Base-by-base conservation (phyloP, 495 filamentous ascomycete species). In the Penicillium verhagenii region DNA sequence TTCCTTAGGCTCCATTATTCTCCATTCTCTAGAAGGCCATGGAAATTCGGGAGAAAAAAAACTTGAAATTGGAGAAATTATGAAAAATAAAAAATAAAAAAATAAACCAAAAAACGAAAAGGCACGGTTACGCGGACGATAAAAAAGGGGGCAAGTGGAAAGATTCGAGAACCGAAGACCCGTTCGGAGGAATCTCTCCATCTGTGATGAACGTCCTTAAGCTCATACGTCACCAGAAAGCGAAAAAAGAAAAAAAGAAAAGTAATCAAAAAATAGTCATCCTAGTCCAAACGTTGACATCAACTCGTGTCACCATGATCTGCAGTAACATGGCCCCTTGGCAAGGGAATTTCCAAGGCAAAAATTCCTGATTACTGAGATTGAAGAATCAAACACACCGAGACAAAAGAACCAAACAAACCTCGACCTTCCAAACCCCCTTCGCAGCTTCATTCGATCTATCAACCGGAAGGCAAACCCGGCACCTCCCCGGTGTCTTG, bases 301-400 rank as follows among this genome's bases (percentile, higher is more conserved):
- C 48, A 39, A 50, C 47, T 42, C 38, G 53, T 40, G 53, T 52
- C 44, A 53, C 46, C 29, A 31, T 46, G 50, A 53, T 50, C 53
- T 53, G 43, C 47, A 46, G 21, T 20, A 1, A 16, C 47, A 39
- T 26, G 37, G 37, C 29, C 42, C 31, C n/a, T 29, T 38, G 42
- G 40, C 39, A 43, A 46, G 37, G n/a, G 26, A 25, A 45, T 14
- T 45, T 7, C 9, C 6, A 45, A 6, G 6, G 20, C 6, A 9
- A 42, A 42, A 39, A 19, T 16, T n/a, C n/a, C 13, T 18, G 14
- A 39, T 16, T 39, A 16, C 14, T 39, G 37, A 39, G 14, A n/a
- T n/a, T 39, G 20, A 6, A 47, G 6, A 18, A 29, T 29, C 25
- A 26, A 11, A 3, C 38, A 7, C 3, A 45, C 20, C 42, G 20